These are phyloP conservation scores for Trifolium fragiferum DNA, from an alignment of 306 rosid genomes.

Conservation along the genomic window DNA sequence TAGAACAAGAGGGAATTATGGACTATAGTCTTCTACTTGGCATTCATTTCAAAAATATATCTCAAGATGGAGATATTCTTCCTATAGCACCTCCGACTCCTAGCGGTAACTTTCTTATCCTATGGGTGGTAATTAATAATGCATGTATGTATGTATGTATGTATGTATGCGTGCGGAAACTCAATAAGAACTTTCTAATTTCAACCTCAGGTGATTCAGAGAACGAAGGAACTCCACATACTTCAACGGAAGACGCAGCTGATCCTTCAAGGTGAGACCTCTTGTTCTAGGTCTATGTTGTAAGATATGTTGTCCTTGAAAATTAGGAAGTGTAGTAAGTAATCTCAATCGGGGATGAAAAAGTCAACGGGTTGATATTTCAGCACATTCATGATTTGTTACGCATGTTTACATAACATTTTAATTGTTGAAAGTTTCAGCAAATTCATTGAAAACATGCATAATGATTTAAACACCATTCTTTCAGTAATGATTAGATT, in stretches of 20 bases:
- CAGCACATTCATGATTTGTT: background rate
- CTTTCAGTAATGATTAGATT: too few species aligned
- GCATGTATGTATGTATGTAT: background rate
- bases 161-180: background rate
- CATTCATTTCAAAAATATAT: conserved; percentile 76
- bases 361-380: background rate
- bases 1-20: conserved; percentile 93
- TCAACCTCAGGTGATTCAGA: conserved; percentile 54
- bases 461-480: background rate
- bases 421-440: background rate
- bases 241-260: conserved; percentile 58
- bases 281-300: background rate
- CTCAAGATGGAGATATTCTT: conserved; percentile 67
- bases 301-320: too few species aligned
- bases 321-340: background rate
- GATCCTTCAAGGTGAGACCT: conserved; percentile 73
- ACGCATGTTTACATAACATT: background rate
- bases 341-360: background rate
- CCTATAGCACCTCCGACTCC: conserved; percentile 59
- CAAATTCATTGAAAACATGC: too few species aligned
- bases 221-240: conserved; percentile 53
- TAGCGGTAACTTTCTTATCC: conserved; percentile 49
- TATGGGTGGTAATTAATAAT: background rate
- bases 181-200: background rate
- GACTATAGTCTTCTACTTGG: conserved; percentile 91